Conservation (phyloP, 805 yeast genomes). For the Ogataea salicorniae region DNA sequence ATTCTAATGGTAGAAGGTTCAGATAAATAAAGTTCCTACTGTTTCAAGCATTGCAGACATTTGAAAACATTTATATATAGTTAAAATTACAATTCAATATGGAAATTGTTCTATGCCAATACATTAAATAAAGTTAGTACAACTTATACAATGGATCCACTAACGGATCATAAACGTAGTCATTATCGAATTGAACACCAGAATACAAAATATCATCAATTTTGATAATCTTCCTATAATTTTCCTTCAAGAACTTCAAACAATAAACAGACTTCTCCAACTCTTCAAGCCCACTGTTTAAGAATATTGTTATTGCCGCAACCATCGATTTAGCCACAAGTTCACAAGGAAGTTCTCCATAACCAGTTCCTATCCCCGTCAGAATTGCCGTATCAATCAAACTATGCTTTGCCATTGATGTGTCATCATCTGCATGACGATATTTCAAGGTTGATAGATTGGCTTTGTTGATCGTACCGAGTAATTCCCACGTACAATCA, state of each 20-base stretch:
- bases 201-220: constrained; percentile 5
- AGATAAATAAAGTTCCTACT: not conserved
- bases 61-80: too few relatives aligned
- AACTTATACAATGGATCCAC: constrained; percentile 10
- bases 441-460: constrained; percentile 6
- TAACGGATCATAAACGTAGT: constrained; percentile 10
- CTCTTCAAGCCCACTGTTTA: constrained; percentile 7
- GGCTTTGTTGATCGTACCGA: constrained; percentile 22
- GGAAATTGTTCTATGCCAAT: not conserved
- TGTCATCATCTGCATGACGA: not conserved
- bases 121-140: constrained; percentile 2
- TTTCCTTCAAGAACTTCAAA: constrained; percentile 24
- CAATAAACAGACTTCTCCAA: constrained; percentile 21
- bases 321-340: constrained; percentile 33
- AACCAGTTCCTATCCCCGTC: constrained; percentile 39
- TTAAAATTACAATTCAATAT: not conserved
- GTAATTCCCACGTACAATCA: constrained; percentile 35
- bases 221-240: constrained; percentile 12
- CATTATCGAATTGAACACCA: not conserved
- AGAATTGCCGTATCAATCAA: constrained; percentile 25
- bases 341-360: constrained; percentile 30
- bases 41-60: too few relatives aligned
- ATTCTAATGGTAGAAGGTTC: constrained; percentile 1
- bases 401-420: constrained; percentile 11
- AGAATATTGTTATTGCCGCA: constrained; percentile 29